Percentiles rank a stretch among this genome's conserved stretches.
Conservation (phyloP, 768 basidiomycete species). For the Leccinum ochraceum region DNA sequence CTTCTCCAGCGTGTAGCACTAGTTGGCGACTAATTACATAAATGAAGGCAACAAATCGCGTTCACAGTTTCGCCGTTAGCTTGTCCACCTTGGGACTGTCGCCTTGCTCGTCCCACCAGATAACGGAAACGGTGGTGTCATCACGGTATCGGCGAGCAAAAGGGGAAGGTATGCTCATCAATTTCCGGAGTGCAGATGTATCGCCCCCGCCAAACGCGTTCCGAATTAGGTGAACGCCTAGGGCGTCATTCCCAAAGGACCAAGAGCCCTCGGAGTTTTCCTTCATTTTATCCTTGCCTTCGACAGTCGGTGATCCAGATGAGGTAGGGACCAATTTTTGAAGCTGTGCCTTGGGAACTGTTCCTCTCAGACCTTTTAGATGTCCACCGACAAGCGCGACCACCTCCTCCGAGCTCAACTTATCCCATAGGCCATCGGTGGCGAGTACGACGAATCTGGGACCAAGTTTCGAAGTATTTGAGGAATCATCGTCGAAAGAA, state of each 20-base stretch:
- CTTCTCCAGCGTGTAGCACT: neutral
- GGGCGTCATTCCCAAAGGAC: conserved; percentile 79
- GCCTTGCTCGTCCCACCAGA: conserved; percentile 79
- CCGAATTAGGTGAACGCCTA: conserved; percentile 81
- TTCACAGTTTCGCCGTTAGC: conserved; percentile 54
- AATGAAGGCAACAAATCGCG: neutral
- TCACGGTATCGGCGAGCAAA: conserved; percentile 77
- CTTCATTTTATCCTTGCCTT: conserved; percentile 57
- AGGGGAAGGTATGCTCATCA: conserved; percentile 84
- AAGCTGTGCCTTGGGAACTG: conserved; percentile 59
- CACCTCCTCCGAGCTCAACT: conserved; percentile 78
- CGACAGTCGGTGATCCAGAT: conserved; percentile 52
- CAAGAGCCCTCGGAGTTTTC: conserved; percentile 51
- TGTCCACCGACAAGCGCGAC: conserved; percentile 86
- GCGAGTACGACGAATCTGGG: conserved; percentile 84
- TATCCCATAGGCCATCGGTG: conserved; percentile 83
- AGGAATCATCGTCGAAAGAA: conserved; percentile 42
- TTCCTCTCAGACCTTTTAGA: conserved; percentile 69
- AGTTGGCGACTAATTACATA: neutral
- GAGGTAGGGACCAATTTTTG: conserved; percentile 54
- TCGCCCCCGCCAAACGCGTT: conserved; percentile 93
- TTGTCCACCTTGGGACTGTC: conserved; percentile 36
- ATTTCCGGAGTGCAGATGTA: conserved; percentile 50
- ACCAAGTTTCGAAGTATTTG: conserved; percentile 24
- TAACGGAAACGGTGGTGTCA: conserved; percentile 82